Percentiles rank a stretch among this genome's conserved stretches.
These are phyloP conservation scores for Tetrapisispora arboricola DNA, from an alignment of 805 yeast genomes.

Conservation along the genomic window DNA sequence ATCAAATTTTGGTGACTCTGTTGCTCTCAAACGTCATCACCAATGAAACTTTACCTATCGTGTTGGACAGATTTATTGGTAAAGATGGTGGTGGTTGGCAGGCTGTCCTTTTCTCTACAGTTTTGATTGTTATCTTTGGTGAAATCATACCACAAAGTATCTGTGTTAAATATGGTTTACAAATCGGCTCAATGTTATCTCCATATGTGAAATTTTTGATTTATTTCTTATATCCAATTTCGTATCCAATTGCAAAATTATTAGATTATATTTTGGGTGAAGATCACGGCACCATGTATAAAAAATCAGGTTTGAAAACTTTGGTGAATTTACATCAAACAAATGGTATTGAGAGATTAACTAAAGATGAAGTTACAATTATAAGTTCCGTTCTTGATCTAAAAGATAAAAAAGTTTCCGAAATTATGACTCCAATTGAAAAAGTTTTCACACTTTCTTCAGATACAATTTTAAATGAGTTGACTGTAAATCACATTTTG, in stretches of 20 bases:
- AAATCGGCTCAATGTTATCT: slow-evolving; percentile 80
- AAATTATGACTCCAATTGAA: slow-evolving; percentile 89
- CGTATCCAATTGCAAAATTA: slow-evolving; percentile 78
- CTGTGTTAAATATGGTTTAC: slow-evolving; percentile 86
- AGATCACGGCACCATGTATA: slow-evolving; percentile 92
- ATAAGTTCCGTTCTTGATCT: slow-evolving; percentile 88
- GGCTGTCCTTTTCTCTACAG: slow-evolving; percentile 90
- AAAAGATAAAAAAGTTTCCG: slow-evolving; percentile 78
- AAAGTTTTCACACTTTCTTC: slow-evolving; percentile 84
- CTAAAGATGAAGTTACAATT: slow-evolving; percentile 92
- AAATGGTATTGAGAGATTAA: slow-evolving; percentile 89
- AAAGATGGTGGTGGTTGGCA: slow-evolving; percentile 71
- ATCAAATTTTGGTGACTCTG: slow-evolving; percentile 90
- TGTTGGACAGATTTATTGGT: slow-evolving; percentile 82
- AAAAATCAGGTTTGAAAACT: slow-evolving; percentile 86
- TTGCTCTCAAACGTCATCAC: slow-evolving; percentile 82
- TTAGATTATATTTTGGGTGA: slow-evolving; percentile 82
- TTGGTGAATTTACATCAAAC: slow-evolving; percentile 86
- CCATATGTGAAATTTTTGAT: slow-evolving; percentile 79
- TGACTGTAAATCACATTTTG: slow-evolving; percentile 77
- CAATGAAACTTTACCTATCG: slow-evolving; percentile 89
- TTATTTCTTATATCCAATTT: slow-evolving; percentile 86
- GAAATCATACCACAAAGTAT: slow-evolving; percentile 93
- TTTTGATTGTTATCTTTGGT: slow-evolving; percentile 86
- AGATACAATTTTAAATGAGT: slow-evolving; percentile 72